Base-by-base conservation (phyloP, 2,329 filamentous ascomycete genomes). In the Cephalotrichum gorgonifer region DNA sequence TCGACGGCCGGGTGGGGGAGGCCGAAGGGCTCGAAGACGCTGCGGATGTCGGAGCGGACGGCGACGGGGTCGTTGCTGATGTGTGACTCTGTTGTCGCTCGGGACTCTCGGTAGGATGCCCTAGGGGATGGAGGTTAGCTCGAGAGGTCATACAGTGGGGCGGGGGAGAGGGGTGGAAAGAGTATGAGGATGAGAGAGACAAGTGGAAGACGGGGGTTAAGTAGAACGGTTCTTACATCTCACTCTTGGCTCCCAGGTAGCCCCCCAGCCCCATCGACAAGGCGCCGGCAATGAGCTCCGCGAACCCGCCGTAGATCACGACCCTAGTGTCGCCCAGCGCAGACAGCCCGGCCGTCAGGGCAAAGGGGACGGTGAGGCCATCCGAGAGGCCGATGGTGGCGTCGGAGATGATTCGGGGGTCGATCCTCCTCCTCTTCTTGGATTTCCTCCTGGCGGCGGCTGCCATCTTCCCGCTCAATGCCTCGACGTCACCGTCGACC, bases 251-350 rank as follows among this genome's bases (percentile, higher is more conserved):
- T 8, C 83, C 84, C 2, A 89, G 71, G 60, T 85, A 88, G 6
- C 81, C 85, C 23, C 85, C 84, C 6, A 89, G 70, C 1, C 85
- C 85, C 86, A 89, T 89, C 48, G 78, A 84, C 55, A 89, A 87
- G 55, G 82, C 80, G 17, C 86, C 85, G 0, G 83, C 82, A 60
- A 86, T 84, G 44, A 89, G 73, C 68, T 89, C 85, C 4, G 85
- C 85, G 27, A 87, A 69, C 6, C 85, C 85, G 47, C 82, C 85
- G 54, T 85, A 79, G 51, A 91, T 78, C 54, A 85, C 81, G 4
- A 84, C 75, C 44, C 73, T 75, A 28, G 79, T 81, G 60, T 78
- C 72, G n/a, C 81, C 81, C 43, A 85, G 68, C 46, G 74, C 75
- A 2, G 79, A 82, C 2, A 90, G 71, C 14, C 86, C 86, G 0